Evolutionary conservation across 2,329 filamentous ascomycete genomes (phyloP).

Genomic region (Ascochyta viciae-villosae): DNA sequence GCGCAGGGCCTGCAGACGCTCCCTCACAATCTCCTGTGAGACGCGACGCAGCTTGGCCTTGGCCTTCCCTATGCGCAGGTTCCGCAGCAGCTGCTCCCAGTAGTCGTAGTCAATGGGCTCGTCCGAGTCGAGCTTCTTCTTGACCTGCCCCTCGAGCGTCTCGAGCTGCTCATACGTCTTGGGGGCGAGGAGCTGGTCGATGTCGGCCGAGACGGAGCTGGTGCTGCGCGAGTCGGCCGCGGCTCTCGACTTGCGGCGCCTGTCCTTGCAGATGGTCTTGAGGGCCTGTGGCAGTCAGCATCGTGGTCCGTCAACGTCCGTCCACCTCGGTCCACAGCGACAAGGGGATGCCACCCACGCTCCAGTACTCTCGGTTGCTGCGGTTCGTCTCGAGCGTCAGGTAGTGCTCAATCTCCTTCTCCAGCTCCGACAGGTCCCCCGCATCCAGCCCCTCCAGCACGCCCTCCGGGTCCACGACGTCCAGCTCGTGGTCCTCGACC

Average conservation of each 20-base stretch:
- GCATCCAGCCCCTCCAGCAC: conserved; percentile 77
- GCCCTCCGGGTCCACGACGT: conserved; percentile 79
- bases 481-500: conserved; percentile 74
- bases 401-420: conserved; percentile 83
- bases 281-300: conserved; percentile 65
- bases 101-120: conserved; percentile 96
- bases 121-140: conserved; percentile 82
- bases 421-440: conserved; percentile 74
- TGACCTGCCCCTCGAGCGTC: conserved; percentile 84
- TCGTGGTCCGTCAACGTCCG: no score
- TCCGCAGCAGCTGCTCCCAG: conserved; percentile 91
- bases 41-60: conserved; percentile 82
- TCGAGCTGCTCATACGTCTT: conserved; percentile 90
- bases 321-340: no score
- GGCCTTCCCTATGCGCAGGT: conserved; percentile 88
- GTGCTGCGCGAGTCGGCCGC: conserved; percentile 75
- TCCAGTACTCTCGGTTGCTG: conserved; percentile 89
- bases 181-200: conserved; percentile 83
- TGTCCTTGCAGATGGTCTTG: conserved; percentile 81
- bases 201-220: conserved; percentile 82
- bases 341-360: conserved; percentile 50
- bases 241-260: conserved; percentile 69
- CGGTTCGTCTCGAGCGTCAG: conserved; percentile 78
- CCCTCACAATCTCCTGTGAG: conserved; percentile 76
- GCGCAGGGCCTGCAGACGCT: conserved; percentile 70